Evolutionary conservation across 2,329 filamentous ascomycete species (phyloP), one percentile per base, ranked within the genome.

Genomic region (Dendryphion nanum): DNA sequence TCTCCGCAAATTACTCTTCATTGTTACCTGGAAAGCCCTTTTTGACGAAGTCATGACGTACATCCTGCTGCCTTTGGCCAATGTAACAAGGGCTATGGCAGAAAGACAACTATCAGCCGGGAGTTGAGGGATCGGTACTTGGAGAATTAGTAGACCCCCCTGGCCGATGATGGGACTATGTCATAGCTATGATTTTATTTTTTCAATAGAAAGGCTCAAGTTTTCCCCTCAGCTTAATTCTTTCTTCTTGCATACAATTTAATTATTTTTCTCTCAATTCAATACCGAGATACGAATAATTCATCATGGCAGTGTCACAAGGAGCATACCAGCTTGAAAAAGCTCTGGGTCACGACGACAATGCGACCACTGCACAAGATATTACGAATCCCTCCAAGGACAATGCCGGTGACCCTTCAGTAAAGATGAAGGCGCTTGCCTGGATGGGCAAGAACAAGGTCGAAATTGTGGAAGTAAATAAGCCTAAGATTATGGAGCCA

Each of bases 371-470:
- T 1, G 68, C 74, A 13, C 86, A 91, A 45, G 82, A 93, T 55
- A 72, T 91, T 33, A 71, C 77, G 42, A 82, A 82, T 48, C 86
- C 85, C n/a, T 71, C 51, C 17, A 52, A 57, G 36, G 36, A 47
- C 18, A 45, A 49, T 34, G 50, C 66, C 2, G 70, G 71, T 4
- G 73, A 83, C 41, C 63, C 71, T 15, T 61, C 59, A 20, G 77
- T 82, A 52, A 84, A 67, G 13, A 93, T 95, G 85, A 85, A 87
- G 63, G 89, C 89, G 0, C 68, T 94, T 12, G 78, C 78, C 2
- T 95, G 89, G 89, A 81, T 85, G 66, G 85, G 86, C 36, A 93
- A 91, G 72, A 86, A 89, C 55, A 79, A 73, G 19, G 86, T 95
- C 32, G 68, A 85, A 57, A 72, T 94, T 14, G 75, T 82, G 33